Conservation (phyloP, 495 filamentous ascomycete species). For the Cercophora newfieldiana region DNA sequence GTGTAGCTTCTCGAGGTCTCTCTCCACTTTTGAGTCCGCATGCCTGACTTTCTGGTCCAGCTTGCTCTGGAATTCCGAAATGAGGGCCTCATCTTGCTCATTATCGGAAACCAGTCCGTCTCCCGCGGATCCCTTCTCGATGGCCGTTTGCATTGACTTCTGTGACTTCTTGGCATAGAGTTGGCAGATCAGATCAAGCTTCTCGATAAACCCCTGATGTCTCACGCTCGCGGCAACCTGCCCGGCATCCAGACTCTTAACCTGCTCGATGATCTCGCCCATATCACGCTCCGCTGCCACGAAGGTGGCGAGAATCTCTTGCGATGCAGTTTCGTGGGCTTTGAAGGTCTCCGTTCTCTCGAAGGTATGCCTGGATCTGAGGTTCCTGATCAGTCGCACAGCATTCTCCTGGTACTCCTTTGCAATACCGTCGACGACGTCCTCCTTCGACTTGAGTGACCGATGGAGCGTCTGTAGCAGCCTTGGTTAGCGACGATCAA, state of each 20-base stretch:
- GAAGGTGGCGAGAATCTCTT: constrained; percentile 2
- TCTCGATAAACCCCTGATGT: neutral
- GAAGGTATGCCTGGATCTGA: constrained; percentile 17
- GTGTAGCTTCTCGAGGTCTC: neutral
- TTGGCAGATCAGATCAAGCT: neutral
- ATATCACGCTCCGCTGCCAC: constrained; percentile 13
- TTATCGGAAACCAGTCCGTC: neutral
- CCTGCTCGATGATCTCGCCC: neutral
- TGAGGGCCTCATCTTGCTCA: neutral
- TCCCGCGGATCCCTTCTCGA: neutral
- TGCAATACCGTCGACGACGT: constrained; percentile 22
- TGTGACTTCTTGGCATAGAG: neutral
- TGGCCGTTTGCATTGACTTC: neutral
- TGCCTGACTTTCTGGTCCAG: neutral
- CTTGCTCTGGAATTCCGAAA: neutral
- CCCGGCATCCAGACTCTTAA: neutral
- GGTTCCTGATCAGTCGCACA: constrained; percentile 14
- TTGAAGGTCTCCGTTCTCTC: constrained; percentile 5
- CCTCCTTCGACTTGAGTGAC: constrained; percentile 27
- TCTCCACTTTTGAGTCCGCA: neutral
- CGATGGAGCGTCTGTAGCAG: constrained; percentile 20
- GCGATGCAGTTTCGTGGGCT: constrained; percentile 9
- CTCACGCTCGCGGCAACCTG: neutral
- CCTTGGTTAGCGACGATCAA: neutral
- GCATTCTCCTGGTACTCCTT: constrained; percentile 24